phyloP scores from a whole-genome alignment of 208 protist species.

The Leishmania braziliensis region DNA sequence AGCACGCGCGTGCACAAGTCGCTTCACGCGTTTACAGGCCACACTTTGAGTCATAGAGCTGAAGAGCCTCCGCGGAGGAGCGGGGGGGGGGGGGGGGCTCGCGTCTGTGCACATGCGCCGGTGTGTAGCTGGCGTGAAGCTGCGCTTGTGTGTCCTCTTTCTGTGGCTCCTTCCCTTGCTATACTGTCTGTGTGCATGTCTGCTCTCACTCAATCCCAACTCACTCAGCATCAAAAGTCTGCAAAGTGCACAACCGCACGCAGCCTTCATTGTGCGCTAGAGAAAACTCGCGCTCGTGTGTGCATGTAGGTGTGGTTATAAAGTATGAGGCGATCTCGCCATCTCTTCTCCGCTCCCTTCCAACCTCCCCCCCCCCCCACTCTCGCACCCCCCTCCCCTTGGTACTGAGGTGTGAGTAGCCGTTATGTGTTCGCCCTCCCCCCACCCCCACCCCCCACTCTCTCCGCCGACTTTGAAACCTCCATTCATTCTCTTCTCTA shows the following conservation, averaged over 20 bases:
- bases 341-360: neutral
- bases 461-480: neutral
- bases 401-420: neutral
- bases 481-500: neutral
- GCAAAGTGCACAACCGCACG: neutral
- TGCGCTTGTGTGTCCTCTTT: neutral
- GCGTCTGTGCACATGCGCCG: neutral
- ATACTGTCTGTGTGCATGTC: neutral
- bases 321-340: neutral
- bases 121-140: no score
- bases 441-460: neutral
- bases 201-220: neutral
- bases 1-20: neutral
- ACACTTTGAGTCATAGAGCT: neutral
- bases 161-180: slow-evolving; percentile 4
- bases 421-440: neutral
- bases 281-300: neutral
- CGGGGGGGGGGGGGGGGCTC: neutral
- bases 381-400: neutral
- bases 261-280: neutral
- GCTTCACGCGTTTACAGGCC: neutral
- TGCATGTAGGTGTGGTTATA: neutral
- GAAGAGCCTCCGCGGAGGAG: neutral
- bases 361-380: neutral
- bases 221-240: no score